Evolutionary conservation across 148 eudicot species (phyloP), one percentile per base, ranked within the genome.

Genomic region (Bassia scoparia): DNA sequence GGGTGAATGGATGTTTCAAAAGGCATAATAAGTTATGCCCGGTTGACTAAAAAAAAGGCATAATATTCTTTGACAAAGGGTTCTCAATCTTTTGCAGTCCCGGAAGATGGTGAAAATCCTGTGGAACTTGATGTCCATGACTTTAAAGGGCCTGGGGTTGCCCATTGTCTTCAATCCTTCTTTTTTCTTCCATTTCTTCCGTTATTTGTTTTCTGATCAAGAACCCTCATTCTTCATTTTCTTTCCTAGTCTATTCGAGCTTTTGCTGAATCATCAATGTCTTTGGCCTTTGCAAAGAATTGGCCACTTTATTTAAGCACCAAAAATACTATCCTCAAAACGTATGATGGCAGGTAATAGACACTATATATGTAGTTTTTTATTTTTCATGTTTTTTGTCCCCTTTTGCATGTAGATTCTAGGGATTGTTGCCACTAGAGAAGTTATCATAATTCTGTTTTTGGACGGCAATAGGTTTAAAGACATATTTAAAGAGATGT

Each of bases 251-350:
- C 98, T 17, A 86, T 93, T 68, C 76, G 81, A 73, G 77, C 90
- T 74, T 93, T 93, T 82, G 98, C 96, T 58, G 94, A 93, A 74
- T 89, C 98, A 53, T 93, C 98, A 74, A 90, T 93, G 98, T 83
- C 77, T 69, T 78, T 82, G 63, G 98, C 98, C 60, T 87, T 81
- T 74, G 76, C 76, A 76, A 93, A 90, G 77, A 90, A 87, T 82
- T 93, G 98, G 98, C 98, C 96, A 14, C 93, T 90, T 65, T 93
- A 93, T 81, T 89, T 93, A 44, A 93, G 94, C 83, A 93, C 98
- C 69, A 93, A 93, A 82, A 93, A 93, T 71, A 93, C 98, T 48
- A 93, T 93, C 78, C 88, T 93, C 37, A 93, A 93, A 79, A 93
- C 89, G 77, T 93, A 93, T 78, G 94, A 93, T 84, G 96, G 96